Conservation (phyloP, 192 early-diverging fungal species). For the Dimargaris xerosporica region DNA sequence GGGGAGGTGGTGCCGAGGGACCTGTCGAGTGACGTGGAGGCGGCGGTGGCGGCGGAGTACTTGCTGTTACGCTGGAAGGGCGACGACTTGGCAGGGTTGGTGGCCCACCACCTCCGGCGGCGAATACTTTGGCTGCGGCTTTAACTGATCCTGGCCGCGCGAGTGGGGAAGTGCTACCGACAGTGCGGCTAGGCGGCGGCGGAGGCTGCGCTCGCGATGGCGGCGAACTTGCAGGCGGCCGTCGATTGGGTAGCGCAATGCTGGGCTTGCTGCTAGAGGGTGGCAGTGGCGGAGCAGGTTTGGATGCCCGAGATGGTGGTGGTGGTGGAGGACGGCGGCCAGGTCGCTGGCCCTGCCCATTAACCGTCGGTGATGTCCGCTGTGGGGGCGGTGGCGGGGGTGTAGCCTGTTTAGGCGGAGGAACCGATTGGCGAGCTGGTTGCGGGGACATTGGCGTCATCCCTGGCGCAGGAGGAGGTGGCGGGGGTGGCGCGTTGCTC, state of each 20-base stretch:
- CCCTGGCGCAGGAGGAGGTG: background rate
- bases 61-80: slow-evolving; percentile 1
- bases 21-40: background rate
- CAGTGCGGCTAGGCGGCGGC: background rate
- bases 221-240: background rate
- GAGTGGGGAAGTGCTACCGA: background rate
- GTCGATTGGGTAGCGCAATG: slow-evolving; percentile 2
- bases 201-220: background rate
- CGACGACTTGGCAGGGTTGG: slow-evolving; percentile 19
- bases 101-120: slow-evolving; percentile 11
- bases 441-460: background rate
- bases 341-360: background rate
- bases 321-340: slow-evolving; percentile 9
- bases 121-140: too few species aligned
- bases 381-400: slow-evolving; percentile 4
- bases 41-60: slow-evolving; percentile 11
- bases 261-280: background rate
- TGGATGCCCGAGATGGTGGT: slow-evolving; percentile 8
- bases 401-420: background rate
- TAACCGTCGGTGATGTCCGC: background rate
- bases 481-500: background rate
- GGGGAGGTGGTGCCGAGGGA: slow-evolving; percentile 17
- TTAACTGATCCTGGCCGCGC: too few species aligned
- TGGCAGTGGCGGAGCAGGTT: slow-evolving; percentile 6
- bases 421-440: background rate